Conservation (phyloP, 1,284 basidiomycete genomes). For the Tranzscheliella williamsii region DNA sequence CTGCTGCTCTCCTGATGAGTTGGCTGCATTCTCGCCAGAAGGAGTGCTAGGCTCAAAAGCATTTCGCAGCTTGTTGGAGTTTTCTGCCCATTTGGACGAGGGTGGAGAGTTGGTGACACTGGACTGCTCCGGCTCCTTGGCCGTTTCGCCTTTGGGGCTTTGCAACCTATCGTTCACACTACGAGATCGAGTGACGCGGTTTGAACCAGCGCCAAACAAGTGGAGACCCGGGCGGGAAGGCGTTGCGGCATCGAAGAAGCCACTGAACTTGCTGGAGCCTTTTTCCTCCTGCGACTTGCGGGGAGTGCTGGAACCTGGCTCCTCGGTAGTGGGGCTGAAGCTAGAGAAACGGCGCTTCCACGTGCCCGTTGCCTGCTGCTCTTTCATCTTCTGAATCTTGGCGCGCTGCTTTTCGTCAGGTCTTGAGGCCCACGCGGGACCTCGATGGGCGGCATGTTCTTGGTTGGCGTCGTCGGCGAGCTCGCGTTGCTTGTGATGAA, state of each 20-base stretch:
- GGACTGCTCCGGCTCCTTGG: conserved; percentile 4
- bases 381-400: conserved; percentile 46
- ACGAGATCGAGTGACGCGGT: conserved; percentile 3
- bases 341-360: conserved; percentile 30
- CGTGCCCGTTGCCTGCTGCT: conserved; percentile 21
- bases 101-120: conserved; percentile 5
- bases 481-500: conserved; percentile 2
- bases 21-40: conserved; percentile 12
- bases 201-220: conserved; percentile 11
- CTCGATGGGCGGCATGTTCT: conserved; percentile 27
- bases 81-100: conserved; percentile 26
- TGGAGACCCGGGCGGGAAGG: conserved; percentile 14
- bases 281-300: not conserved
- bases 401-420: conserved; percentile 46
- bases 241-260: conserved; percentile 9
- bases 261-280: conserved; percentile 8
- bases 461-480: conserved; percentile 14
- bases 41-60: conserved; percentile 31
- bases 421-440: conserved; percentile 47
- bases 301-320: not conserved
- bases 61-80: conserved; percentile 32
- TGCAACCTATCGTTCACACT: not conserved
- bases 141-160: conserved; percentile 1
- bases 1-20: conserved; percentile 1
- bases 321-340: conserved; percentile 5